Base-by-base conservation (phyloP, 1,284 basidiomycete species). In the Heterobasidion occidentale region DNA sequence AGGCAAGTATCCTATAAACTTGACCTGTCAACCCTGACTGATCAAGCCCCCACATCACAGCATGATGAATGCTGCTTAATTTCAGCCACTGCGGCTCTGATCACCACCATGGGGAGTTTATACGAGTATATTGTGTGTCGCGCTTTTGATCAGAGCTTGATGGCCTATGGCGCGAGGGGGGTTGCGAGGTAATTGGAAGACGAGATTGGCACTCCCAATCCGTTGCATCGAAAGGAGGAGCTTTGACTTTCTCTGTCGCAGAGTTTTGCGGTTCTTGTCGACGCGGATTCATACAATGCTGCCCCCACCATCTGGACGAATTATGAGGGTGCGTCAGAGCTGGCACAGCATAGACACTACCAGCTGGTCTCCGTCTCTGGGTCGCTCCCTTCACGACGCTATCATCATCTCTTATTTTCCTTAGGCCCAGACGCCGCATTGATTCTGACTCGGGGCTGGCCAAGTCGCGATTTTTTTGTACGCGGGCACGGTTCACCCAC, bases 1-100 rank as follows among this genome's bases (percentile, higher is more conserved):
- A 96, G 92, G 91, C 92, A 59, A 55, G 70, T 57, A 11, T 33
- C 36, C 17, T 38, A 2, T 8, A 20, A 36, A 7, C 33, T 45
- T 12, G 9, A 7, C 33, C n/a, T 35, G 14, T 17, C 15, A 44
- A 42, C 46, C 15, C 53, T 27, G 14, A 8, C 53, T 54, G 36
- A 46, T 5, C 27, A 52, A 44, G 51, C 58, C 38, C 12, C 33
- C 3, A n/a, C 9, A 5, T 57, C 38, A 46, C 57, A 61, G 60
- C 52, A 62, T 60, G 61, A 58, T 62, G 58, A 60, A 50, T 36
- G 61, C 58, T 34, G 52, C 61, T 19, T 62, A 52, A 56, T 27
- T 12, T 3, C 33, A 46, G 47, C 36, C 49, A 48, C 33, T 35
- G 48, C 46, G 33, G 54, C 46, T 27, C 17, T 46, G 19, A 33